phyloP scores from a whole-genome alignment of 2,329 filamentous ascomycete species.

The Ceratocystis destructans region DNA sequence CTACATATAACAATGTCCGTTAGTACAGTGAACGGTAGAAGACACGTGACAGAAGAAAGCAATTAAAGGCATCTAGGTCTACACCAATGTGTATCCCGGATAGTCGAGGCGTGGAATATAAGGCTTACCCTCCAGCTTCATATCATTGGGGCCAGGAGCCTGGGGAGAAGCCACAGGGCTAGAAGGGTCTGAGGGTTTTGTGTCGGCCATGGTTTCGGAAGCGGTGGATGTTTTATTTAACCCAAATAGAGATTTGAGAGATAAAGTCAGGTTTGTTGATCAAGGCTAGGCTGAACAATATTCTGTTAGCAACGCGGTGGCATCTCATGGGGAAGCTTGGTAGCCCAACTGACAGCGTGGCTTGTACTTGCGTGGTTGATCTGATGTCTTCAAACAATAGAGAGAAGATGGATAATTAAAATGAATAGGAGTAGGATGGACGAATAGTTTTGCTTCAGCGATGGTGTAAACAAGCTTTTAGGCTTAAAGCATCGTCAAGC shows the following conservation, averaged over 20 bases:
- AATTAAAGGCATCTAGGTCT: too few relatives aligned
- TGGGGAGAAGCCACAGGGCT: slow-evolving; percentile 12
- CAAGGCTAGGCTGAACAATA: background rate
- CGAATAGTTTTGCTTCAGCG: background rate
- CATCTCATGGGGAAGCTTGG: background rate
- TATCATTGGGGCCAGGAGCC: slow-evolving; percentile 15
- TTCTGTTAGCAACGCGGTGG: background rate
- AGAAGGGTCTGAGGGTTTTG: slow-evolving; percentile 14
- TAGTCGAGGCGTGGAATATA: background rate
- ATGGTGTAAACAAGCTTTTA: background rate
- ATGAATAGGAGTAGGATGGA: background rate
- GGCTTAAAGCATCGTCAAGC: background rate
- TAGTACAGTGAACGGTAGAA: background rate
- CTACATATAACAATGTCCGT: slow-evolving; percentile 33
- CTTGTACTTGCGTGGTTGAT: background rate
- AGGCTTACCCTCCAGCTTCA: slow-evolving; percentile 17
- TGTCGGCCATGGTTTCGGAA: slow-evolving; percentile 13
- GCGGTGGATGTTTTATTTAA: background rate
- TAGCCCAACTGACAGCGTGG: background rate
- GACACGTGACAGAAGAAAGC: too few relatives aligned
- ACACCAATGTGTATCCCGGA: too few relatives aligned
- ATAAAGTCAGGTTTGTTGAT: background rate
- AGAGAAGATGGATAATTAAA: background rate
- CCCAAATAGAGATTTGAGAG: background rate
- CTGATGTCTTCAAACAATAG: background rate